These are phyloP conservation scores for Kurtzmaniella cleridarum DNA, from an alignment of 805 yeast genomes.

Conservation along the genomic window DNA sequence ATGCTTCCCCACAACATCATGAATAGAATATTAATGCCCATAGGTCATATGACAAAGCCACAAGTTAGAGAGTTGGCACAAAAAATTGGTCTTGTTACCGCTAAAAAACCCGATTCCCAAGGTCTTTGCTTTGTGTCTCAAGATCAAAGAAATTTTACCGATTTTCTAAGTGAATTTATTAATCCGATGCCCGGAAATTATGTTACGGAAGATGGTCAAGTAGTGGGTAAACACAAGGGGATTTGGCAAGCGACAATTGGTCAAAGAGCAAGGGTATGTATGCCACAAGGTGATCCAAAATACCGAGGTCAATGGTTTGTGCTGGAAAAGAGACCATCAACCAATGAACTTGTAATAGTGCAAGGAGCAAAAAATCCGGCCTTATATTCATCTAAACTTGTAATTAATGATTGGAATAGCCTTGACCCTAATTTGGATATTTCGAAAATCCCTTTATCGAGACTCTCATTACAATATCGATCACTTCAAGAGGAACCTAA, in stretches of 20 bases:
- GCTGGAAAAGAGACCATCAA: slow-evolving; percentile 55
- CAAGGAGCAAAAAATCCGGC: slow-evolving; percentile 57
- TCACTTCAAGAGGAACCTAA: slow-evolving; percentile 62
- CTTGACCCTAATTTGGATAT: slow-evolving; percentile 12
- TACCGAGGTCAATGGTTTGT: slow-evolving; percentile 85
- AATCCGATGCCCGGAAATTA: slow-evolving; percentile 73
- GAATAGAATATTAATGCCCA: slow-evolving; percentile 60
- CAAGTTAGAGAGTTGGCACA: slow-evolving; percentile 66
- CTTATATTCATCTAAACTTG: slow-evolving; percentile 40
- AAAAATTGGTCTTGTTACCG: slow-evolving; percentile 49
- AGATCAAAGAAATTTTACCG: slow-evolving; percentile 54
- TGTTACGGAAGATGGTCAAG: slow-evolving; percentile 64
- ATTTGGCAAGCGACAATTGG: slow-evolving; percentile 96
- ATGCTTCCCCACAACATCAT: slow-evolving; percentile 49
- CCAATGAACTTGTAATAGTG: slow-evolving; percentile 77
- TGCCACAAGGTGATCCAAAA: slow-evolving; percentile 85
- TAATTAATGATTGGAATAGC: slow-evolving; percentile 49
- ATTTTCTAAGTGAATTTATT: slow-evolving; percentile 71
- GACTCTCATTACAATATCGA: slow-evolving; percentile 56
- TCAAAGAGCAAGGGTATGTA: slow-evolving; percentile 68
- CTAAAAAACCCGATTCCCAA: slow-evolving; percentile 86
- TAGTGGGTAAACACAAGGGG: slow-evolving; percentile 82
- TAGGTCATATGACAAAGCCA: slow-evolving; percentile 74
- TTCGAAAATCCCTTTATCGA: slow-evolving; percentile 6
- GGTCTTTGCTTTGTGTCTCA: slow-evolving; percentile 89